Conservation (phyloP, 2,329 filamentous ascomycete species). For the Exophiala calicioides region DNA sequence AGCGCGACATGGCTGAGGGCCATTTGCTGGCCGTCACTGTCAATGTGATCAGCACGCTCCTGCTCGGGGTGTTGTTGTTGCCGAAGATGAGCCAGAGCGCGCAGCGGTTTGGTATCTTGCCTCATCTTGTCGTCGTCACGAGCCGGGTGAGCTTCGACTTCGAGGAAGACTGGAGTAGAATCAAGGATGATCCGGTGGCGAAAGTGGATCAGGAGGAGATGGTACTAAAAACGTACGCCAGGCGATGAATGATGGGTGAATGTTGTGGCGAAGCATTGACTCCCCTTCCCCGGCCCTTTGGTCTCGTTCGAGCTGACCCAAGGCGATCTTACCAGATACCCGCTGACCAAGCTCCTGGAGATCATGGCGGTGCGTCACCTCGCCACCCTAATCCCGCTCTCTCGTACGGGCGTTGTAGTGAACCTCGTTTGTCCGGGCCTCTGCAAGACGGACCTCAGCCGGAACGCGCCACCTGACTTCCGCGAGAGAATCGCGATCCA, state of each 20-base stretch:
- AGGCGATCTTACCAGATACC: too few relatives aligned
- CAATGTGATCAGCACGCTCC: slow-evolving; percentile 29
- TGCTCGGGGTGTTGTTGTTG: slow-evolving; percentile 27
- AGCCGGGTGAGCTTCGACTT: slow-evolving; percentile 27
- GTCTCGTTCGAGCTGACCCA: too few relatives aligned
- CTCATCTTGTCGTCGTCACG: slow-evolving; percentile 26
- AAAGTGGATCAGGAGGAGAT: slow-evolving; percentile 23
- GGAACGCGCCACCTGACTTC: slow-evolving; percentile 21
- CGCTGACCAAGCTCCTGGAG: slow-evolving; percentile 31
- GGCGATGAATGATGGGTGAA: too few relatives aligned
- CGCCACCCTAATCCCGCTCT: slow-evolving; percentile 6
- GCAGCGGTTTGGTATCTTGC: slow-evolving; percentile 24
- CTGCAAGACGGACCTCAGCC: slow-evolving; percentile 33
- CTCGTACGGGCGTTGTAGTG: slow-evolving; percentile 32
- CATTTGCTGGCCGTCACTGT: slow-evolving; percentile 50
- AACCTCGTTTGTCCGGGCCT: slow-evolving; percentile 38
- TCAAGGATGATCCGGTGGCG: slow-evolving; percentile 30
- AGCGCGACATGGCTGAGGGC: slow-evolving; percentile 37
- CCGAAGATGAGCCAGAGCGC: slow-evolving; percentile 24
- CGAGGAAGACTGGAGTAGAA: slow-evolving; percentile 22
- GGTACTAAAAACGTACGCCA: too few relatives aligned
- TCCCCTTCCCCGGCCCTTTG: too few relatives aligned
- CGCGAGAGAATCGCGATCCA: slow-evolving; percentile 30
- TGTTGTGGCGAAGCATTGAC: too few relatives aligned
- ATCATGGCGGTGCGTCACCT: slow-evolving; percentile 10